Conservation (phyloP, 2,329 filamentous ascomycete genomes). For the Gnomoniopsis sp. region DNA sequence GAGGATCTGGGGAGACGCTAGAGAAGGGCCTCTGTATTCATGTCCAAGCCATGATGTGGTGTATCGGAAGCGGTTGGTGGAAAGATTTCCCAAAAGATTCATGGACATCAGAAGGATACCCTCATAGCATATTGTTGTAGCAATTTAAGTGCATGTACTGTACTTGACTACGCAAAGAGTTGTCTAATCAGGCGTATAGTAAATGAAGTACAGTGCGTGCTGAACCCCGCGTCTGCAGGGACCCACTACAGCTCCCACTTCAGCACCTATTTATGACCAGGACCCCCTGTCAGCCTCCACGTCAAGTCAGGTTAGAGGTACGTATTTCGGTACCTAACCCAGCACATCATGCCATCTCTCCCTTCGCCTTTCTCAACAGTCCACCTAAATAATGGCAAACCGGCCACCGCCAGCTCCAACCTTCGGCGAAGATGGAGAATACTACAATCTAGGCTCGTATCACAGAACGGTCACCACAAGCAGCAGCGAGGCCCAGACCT, state of each 20-base stretch:
- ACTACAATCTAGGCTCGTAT: conserved; percentile 63
- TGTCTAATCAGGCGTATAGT: too few species aligned
- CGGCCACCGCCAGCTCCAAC: conserved; percentile 6
- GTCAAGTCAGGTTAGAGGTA: too few species aligned
- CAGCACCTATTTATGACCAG: too few species aligned
- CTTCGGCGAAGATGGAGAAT: conserved; percentile 28
- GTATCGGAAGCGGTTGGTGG: conserved; percentile 16
- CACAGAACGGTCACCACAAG: conserved; percentile 52
- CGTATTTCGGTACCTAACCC: too few species aligned
- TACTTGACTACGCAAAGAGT: too few species aligned
- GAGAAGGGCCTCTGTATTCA: conserved; percentile 16
- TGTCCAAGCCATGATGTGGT: conserved; percentile 18
- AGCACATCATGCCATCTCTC: neutral
- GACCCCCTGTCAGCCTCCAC: too few species aligned
- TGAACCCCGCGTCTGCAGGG: too few species aligned
- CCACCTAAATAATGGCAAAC: neutral
- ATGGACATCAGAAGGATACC: conserved; percentile 14
- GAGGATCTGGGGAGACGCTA: conserved; percentile 15
- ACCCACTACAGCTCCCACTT: too few species aligned
- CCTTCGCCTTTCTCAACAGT: neutral
- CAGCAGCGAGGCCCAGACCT: conserved; percentile 51
- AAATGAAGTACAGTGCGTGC: too few species aligned
- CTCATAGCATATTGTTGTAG: neutral
- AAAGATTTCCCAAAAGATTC: conserved; percentile 17
- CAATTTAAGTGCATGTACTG: too few species aligned